Conservation (phyloP, 257 asterid species). For the Striga asiatica region DNA sequence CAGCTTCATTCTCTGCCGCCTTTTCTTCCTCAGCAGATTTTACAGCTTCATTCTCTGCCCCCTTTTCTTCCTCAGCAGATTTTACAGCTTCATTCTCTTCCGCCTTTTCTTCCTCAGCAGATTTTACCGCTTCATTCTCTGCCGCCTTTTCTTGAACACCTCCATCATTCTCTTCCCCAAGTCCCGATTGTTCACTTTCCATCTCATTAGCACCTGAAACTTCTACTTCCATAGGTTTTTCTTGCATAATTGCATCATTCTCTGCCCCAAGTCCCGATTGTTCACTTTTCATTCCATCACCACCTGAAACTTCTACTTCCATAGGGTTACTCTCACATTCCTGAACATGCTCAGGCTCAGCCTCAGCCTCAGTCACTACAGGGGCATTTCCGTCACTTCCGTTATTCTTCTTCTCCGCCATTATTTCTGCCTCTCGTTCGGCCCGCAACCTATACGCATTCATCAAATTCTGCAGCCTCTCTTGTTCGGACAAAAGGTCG, state of each 20-base stretch:
- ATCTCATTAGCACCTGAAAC: background rate
- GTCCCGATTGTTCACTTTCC: too few species aligned
- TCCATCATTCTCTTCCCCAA: too few species aligned
- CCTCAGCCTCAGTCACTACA: constrained; percentile 12
- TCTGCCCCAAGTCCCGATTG: constrained; percentile 5
- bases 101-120: too few species aligned
- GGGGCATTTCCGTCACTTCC: constrained; percentile 6
- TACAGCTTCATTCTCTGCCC: too few species aligned
- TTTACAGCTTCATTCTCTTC: too few species aligned
- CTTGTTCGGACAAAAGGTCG: constrained; percentile 45
- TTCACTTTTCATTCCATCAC: constrained; percentile 19
- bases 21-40: too few species aligned
- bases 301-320: constrained; percentile 4
- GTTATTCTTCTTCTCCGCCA: constrained; percentile 12
- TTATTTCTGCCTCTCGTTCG: constrained; percentile 21
- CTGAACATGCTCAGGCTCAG: constrained; percentile 3
- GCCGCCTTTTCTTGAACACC: too few species aligned
- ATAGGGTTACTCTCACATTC: too few species aligned
- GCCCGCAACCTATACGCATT: constrained; percentile 41
- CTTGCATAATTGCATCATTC: background rate
- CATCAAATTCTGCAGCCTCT: constrained; percentile 33
- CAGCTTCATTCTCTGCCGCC: too few species aligned
- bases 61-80: too few species aligned
- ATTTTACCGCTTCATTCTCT: too few species aligned
- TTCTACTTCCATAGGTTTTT: background rate